Evolutionary conservation across 495 filamentous ascomycete genomes (phyloP).

Genomic region (Amorphotheca resinae): DNA sequence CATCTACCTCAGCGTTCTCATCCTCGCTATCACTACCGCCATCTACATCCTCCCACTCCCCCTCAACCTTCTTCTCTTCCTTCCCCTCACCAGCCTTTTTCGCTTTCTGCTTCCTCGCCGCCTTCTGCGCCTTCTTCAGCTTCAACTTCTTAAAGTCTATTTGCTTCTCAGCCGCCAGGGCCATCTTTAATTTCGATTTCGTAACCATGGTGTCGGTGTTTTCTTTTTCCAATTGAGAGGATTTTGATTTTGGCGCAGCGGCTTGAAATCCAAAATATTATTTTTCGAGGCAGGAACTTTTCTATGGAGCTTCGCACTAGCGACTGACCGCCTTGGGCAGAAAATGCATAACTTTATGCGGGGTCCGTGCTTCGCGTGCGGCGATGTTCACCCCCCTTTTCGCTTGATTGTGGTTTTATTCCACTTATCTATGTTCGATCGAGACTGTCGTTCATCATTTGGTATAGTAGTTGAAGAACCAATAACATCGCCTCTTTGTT

Average conservation of each 20-base stretch:
- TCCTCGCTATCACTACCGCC: constrained; percentile 28
- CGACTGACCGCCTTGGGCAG: constrained; percentile 7
- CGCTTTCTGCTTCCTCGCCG: constrained; percentile 30
- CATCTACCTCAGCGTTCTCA: constrained; percentile 26
- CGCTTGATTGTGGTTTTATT: too few relatives aligned
- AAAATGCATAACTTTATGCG: background rate
- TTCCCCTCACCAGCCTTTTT: constrained; percentile 40
- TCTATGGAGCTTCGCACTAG: constrained; percentile 5
- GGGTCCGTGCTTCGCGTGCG: background rate
- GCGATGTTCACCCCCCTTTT: background rate
- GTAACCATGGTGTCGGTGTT: constrained; percentile 36
- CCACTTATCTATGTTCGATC: background rate
- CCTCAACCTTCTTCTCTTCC: constrained; percentile 24
- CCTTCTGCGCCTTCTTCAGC: constrained; percentile 36
- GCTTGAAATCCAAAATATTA: constrained; percentile 6
- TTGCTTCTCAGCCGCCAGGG: constrained; percentile 54
- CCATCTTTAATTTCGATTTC: constrained; percentile 52
- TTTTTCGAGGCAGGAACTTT: constrained; percentile 6
- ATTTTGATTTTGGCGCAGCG: constrained; percentile 1
- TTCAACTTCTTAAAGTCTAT: constrained; percentile 56
- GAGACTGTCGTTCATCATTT: background rate
- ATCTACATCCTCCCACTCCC: constrained; percentile 32
- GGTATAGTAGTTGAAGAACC: background rate
- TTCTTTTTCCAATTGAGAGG: background rate
- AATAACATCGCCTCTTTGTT: background rate